Percentiles rank a stretch among this genome's conserved stretches.
phyloP scores from a whole-genome alignment of 306 rosid genomes.

The Vicia faba region DNA sequence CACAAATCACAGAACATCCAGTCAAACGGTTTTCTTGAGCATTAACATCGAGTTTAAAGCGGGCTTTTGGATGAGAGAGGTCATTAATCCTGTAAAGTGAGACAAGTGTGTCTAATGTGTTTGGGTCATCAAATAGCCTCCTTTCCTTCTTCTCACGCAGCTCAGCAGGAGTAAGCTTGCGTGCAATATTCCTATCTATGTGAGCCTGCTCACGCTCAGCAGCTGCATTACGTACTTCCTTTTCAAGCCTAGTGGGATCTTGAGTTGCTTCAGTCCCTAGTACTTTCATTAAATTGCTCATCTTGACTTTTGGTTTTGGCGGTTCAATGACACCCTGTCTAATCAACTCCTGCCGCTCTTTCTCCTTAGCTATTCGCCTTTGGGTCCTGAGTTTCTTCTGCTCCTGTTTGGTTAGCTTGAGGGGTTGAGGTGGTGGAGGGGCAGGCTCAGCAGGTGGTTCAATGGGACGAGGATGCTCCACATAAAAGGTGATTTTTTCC shows the following conservation, averaged over 20 bases:
- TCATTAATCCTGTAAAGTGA: constrained; percentile 82
- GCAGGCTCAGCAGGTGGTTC: constrained; percentile 96
- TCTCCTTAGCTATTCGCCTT: constrained; percentile 86
- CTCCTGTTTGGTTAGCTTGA: constrained; percentile 90
- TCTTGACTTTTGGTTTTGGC: constrained; percentile 91
- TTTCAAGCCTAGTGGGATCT: constrained; percentile 94
- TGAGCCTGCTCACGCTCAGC: constrained; percentile 99
- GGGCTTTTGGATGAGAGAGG: constrained; percentile 82
- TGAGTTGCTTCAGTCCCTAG: constrained; percentile 98
- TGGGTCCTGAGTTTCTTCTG: constrained; percentile 97
- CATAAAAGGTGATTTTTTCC: constrained; percentile 73
- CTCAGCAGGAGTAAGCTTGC: constrained; percentile 97
- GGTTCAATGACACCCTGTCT: constrained; percentile 95
- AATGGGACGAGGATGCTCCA: constrained; percentile 94
- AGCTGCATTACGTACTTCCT: constrained; percentile 92
- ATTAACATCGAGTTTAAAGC: constrained; percentile 83
- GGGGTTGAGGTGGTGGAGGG: constrained; percentile 98
- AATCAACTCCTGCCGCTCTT: constrained; percentile 93
- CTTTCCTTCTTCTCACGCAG: constrained; percentile 93
- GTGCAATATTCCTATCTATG: constrained; percentile 88
- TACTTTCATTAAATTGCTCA: constrained; percentile 90
- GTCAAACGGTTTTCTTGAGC: constrained; percentile 87
- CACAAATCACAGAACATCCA: constrained; percentile 84
- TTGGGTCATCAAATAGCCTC: constrained; percentile 84
- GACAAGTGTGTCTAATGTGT: constrained; percentile 60